Conservation (phyloP, 2,329 filamentous ascomycete genomes). For the Cladosporium colombiae region DNA sequence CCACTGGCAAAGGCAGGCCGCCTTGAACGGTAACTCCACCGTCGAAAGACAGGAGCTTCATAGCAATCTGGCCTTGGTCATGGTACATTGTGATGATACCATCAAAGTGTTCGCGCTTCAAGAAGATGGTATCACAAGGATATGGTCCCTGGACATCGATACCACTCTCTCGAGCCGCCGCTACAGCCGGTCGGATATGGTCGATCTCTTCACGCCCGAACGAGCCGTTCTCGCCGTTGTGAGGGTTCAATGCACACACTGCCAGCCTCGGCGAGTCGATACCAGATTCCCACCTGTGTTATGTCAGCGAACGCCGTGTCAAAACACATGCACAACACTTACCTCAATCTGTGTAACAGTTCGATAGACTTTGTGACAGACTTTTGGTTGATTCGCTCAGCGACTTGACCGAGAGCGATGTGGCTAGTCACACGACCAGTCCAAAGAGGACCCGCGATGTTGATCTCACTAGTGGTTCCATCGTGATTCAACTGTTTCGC, state of each 20-base stretch:
- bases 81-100: conserved; percentile 25
- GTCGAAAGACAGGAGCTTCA: conserved; percentile 24
- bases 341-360: conserved; percentile 21
- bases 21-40: conserved; percentile 25
- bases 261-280: conserved; percentile 21
- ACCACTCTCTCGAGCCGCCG: conserved; percentile 17
- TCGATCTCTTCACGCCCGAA: conserved; percentile 25
- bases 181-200: conserved; percentile 21
- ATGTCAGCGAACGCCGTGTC: neutral
- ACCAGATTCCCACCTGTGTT: conserved; percentile 21
- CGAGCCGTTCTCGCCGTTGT: conserved; percentile 24
- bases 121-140: conserved; percentile 24
- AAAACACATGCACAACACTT: neutral
- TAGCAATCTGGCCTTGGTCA: conserved; percentile 24
- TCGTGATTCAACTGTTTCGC: conserved; percentile 20
- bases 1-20: conserved; percentile 22
- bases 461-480: conserved; percentile 25
- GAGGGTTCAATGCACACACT: conserved; percentile 25
- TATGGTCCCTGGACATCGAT: conserved; percentile 24
- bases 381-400: conserved; percentile 17
- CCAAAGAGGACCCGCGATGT: conserved; percentile 23
- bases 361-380: conserved; percentile 22
- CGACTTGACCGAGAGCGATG: conserved; percentile 19
- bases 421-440: conserved; percentile 24
- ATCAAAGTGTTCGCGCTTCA: conserved; percentile 22